Evolutionary conservation across 169 alveolate genomes (phyloP), one percentile per base, ranked within the genome.

Genomic region (Ophryocystis elektroscirrha): DNA sequence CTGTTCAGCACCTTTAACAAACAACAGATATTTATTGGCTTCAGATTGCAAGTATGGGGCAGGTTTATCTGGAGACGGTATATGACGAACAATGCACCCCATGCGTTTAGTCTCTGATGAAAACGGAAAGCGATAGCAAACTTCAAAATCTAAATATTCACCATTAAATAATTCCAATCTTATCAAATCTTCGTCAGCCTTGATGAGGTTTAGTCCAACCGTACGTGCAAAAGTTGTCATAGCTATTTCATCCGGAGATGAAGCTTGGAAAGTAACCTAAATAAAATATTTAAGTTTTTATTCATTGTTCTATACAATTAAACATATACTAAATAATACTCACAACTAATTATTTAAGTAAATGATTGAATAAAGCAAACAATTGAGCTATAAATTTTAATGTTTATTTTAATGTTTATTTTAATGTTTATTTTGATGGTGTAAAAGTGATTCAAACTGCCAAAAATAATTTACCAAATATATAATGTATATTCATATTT

Each of bases 231-330:
- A 87, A 54, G 74, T 78, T n/a, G 89, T 93, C 49, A 87, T 72
- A 1, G 98, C 97, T 15, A 89, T 80, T 68, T 92, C 98, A 65
- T 92, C 98, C 3, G 98, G 98, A 3, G 95, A 81, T n/a, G 94
- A 79, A 0, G 96, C 95, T 63, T 93, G 93, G 69, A 57, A 45
- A n/a, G n/a, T n/a, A n/a, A n/a, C n/a, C n/a, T n/a, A n/a, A n/a
- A n/a, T n/a, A n/a, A n/a, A n/a, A n/a, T n/a, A n/a, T n/a, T n/a
- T 67, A 84, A 26, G 69, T 81, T 46, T 74, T 71, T 49, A 63
- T 67, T 22, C 69, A 63, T 42, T 61, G 51, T 25, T 71, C 78
- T 15, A 44, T 62, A 61, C 57, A 62, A 55, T 0, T 59, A 58
- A 20, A 58, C 51, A 0, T 54, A 52, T 24, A 52, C 65, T 2